Conservation (phyloP, 2,329 filamentous ascomycete species). For the Pochonia chlamydosporia region DNA sequence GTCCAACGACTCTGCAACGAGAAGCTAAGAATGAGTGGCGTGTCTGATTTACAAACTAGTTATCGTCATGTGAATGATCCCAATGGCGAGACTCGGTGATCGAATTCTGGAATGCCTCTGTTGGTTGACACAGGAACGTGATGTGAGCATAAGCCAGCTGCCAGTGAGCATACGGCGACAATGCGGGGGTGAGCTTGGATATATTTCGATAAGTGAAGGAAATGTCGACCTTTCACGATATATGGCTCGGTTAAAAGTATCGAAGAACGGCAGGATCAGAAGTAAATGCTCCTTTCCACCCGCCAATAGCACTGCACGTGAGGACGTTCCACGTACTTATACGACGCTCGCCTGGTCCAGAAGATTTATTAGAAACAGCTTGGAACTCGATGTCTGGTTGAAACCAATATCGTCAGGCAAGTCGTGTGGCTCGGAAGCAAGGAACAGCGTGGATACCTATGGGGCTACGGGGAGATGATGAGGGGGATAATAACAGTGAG, state of each 20-base stretch:
- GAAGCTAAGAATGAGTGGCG: too few relatives aligned
- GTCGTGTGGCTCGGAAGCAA: background rate
- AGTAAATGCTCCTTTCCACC: background rate
- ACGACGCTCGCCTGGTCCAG: background rate
- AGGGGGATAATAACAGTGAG: background rate
- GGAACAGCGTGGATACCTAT: slow-evolving; percentile 1
- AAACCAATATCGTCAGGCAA: background rate
- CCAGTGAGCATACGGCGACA: background rate
- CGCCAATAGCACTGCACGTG: slow-evolving; percentile 2
- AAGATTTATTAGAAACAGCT: background rate
- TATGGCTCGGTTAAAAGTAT: background rate
- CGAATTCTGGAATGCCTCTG: too few relatives aligned
- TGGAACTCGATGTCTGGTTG: background rate
- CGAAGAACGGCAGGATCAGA: background rate
- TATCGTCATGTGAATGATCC: too few relatives aligned
- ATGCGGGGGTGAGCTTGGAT: background rate
- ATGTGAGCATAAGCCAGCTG: slow-evolving; percentile 12
- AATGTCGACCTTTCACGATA: background rate
- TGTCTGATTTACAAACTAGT: too few relatives aligned
- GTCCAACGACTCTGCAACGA: background rate
- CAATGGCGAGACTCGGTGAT: too few relatives aligned
- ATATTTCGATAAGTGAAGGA: background rate
- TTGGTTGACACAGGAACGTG: too few relatives aligned
- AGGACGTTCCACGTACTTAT: background rate
- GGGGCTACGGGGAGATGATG: background rate